These are phyloP conservation scores for Boechera stricta DNA, from an alignment of 345 rosid species.

Conservation along the genomic window DNA sequence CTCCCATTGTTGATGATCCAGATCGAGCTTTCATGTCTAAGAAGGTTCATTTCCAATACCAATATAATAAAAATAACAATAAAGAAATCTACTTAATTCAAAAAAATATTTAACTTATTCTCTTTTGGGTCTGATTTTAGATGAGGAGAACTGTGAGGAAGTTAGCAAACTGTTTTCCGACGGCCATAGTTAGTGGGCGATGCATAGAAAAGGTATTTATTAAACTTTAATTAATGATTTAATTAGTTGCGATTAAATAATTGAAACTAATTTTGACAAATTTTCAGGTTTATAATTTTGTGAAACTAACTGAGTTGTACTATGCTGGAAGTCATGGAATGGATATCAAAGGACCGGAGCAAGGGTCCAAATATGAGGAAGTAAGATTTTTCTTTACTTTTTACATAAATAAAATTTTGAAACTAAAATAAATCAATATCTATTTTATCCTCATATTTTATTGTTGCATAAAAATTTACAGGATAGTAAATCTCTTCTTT, in stretches of 20 bases:
- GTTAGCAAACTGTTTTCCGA: conserved; percentile 74
- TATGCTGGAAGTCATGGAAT: conserved; percentile 99
- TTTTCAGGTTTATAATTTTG: conserved; percentile 62
- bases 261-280: background rate
- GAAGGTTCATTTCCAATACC: conserved; percentile 52
- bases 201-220: conserved; percentile 86
- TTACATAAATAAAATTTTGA: conserved; percentile 25
- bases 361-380: conserved; percentile 35
- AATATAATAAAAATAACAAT: background rate
- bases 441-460: background rate
- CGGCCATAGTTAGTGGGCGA: conserved; percentile 95
- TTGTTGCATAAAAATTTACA: conserved; percentile 19
- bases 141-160: conserved; percentile 88
- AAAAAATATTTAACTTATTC: background rate
- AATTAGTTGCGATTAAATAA: background rate
- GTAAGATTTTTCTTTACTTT: conserved; percentile 46
- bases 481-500: conserved; percentile 58
- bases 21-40: conserved; percentile 87
- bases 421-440: background rate
- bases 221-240: conserved; percentile 13
- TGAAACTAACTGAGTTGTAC: conserved; percentile 73
- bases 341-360: conserved; percentile 97
- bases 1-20: conserved; percentile 94
- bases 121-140: conserved; percentile 41
- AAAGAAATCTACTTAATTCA: background rate